These are phyloP conservation scores for Clarireedia hainanense DNA, from an alignment of 2,329 filamentous ascomycete genomes.

Conservation along the genomic window DNA sequence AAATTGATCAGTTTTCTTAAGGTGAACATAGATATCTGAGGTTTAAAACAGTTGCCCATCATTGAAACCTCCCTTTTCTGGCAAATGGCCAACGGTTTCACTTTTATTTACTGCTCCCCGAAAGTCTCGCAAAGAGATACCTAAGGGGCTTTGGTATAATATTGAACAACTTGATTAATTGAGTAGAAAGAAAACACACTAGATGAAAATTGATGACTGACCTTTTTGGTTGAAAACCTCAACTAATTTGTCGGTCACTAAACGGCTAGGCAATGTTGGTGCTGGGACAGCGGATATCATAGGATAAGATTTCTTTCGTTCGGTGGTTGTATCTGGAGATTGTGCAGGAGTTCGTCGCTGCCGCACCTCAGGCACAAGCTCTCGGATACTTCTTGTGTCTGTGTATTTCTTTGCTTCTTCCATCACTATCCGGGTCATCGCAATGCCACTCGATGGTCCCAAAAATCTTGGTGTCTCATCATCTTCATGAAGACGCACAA, in stretches of 20 bases:
- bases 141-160: no score
- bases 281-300: slow-evolving; percentile 82
- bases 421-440: slow-evolving; percentile 91
- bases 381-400: slow-evolving; percentile 82
- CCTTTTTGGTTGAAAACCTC: slow-evolving; percentile 82
- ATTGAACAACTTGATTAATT: neutral
- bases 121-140: neutral
- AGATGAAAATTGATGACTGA: slow-evolving; percentile 32
- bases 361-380: slow-evolving; percentile 72
- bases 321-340: slow-evolving; percentile 44
- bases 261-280: slow-evolving; percentile 62
- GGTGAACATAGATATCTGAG: no score
- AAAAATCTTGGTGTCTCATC: slow-evolving; percentile 85
- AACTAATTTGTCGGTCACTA: slow-evolving; percentile 69
- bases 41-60: no score
- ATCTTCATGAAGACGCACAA: slow-evolving; percentile 75
- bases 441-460: slow-evolving; percentile 89
- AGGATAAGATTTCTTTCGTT: slow-evolving; percentile 78
- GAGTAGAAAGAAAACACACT: neutral
- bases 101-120: no score
- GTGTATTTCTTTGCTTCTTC: slow-evolving; percentile 93
- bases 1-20: no score
- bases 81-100: no score
- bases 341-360: slow-evolving; percentile 59
- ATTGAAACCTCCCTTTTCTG: no score